Percentiles rank a stretch among this genome's conserved stretches.
Evolutionary conservation across 2,329 filamentous ascomycete genomes (phyloP).

Genomic region (Lasiodiplodia sp.): DNA sequence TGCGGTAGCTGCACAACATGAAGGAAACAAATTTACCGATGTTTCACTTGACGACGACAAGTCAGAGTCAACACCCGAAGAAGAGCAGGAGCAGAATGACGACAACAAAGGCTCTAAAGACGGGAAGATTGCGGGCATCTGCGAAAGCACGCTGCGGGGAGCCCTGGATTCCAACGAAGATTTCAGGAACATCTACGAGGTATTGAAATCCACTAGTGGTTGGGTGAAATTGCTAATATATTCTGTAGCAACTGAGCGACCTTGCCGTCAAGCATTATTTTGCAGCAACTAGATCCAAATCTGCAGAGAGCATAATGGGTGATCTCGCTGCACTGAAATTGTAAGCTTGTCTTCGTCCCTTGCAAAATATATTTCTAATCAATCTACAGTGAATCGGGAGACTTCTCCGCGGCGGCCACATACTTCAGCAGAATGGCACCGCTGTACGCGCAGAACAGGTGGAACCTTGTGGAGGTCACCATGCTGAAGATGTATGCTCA

Average conservation of each 20-base stretch:
- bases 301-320: constrained; percentile 77
- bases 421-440: constrained; percentile 82
- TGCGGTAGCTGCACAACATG: constrained; percentile 39
- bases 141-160: constrained; percentile 40
- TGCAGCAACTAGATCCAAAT: constrained; percentile 78
- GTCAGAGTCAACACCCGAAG: constrained; percentile 27
- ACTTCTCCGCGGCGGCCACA: constrained; percentile 75
- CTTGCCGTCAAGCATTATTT: constrained; percentile 83
- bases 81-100: constrained; percentile 29
- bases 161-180: constrained; percentile 46
- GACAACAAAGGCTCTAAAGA: constrained; percentile 29
- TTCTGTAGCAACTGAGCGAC: constrained; percentile 76
- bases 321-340: constrained; percentile 89
- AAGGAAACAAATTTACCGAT: constrained; percentile 44
- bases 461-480: constrained; percentile 80
- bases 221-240: constrained; percentile 29
- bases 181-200: constrained; percentile 53
- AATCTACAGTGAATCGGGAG: constrained; percentile 73
- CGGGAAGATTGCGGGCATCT: constrained; percentile 39
- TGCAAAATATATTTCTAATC: constrained; percentile 77
- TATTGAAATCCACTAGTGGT: constrained; percentile 24
- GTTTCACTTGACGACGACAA: constrained; percentile 45
- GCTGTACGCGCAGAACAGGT: constrained; percentile 79
- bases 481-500: constrained; percentile 86
- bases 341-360: constrained; percentile 36